Evolutionary conservation across 1,139 yeast species (phyloP), one percentile per base, ranked within the genome.

Genomic region (Candida neerlandica): DNA sequence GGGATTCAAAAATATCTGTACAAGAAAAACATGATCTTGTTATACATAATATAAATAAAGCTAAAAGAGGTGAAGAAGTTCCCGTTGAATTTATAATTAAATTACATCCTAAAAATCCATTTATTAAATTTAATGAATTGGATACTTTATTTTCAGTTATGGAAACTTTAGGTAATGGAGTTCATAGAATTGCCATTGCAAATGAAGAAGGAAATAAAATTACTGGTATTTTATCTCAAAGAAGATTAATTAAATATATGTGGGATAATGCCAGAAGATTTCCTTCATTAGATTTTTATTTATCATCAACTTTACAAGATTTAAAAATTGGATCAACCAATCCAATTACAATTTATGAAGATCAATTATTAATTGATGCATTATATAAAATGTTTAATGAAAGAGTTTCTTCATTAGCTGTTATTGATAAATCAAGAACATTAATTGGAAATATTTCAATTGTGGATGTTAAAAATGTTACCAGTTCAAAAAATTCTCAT

Each of bases 231-330:
- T 76, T 94, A 48, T 89, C 97, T 0, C 98, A 92, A 69, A 83
- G 98, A 66, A 81, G 98, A 60, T 73, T 90, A 58, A 80, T 91
- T 51, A 81, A 82, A 58, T 92, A 81, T 65, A 73, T 92, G 56
- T 92, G 97, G 97, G 96, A 89, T 51, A 89, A 92, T 62, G 96
- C 96, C 26, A 78, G 97, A 53, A 73, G 88, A 53, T 92, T 92
- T 73, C 89, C 89, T 7, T 77, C 85, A 34, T 78, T 94, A 64
- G 97, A 92, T 60, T 81, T 84, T 35, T 69, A 88, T 49, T 79
- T 91, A 55, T 86, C 84, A 57, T 75, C 84, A 14, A 75, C 95
- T 2, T 68, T 89, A 43, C 80, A 76, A 44, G 89, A 86, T 43
- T 75, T 89, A 55, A 78, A 80, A 45, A 85, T 89, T 52, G 96